Base-by-base conservation (phyloP, 495 filamentous ascomycete genomes). In the Amniculicola lignicola region DNA sequence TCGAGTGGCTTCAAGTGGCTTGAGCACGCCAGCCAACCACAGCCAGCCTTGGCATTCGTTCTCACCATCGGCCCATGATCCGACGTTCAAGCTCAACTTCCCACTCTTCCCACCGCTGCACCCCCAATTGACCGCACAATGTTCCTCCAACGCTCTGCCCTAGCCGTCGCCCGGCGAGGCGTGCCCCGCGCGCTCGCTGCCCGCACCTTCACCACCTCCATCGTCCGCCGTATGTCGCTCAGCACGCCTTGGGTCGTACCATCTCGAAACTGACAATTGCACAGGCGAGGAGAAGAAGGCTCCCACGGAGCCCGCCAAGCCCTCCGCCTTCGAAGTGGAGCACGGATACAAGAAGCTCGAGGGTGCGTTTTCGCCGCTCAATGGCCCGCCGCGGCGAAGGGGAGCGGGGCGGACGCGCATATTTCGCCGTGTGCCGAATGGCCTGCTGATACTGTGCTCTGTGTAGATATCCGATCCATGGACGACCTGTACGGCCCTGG, bases 401-500 rank as follows among this genome's bases (percentile, higher is more conserved):
- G n/a, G n/a, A n/a, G n/a, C n/a, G n/a, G n/a, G n/a, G n/a, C n/a
- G n/a, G n/a, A n/a, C n/a, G n/a, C n/a, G n/a, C n/a, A n/a, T n/a
- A n/a, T n/a, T n/a, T n/a, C n/a, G n/a, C n/a, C n/a, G n/a, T n/a
- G n/a, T n/a, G n/a, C n/a, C n/a, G n/a, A n/a, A n/a, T n/a, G n/a
- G n/a, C n/a, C n/a, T 33, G 29, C 29, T 33, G 29, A 33, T 33
- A n/a, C n/a, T n/a, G n/a, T n/a, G 15, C 15, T 18, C 37, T 2
- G n/a, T 25, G 14, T 69, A 98, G 92, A 97, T 63, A 83, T 97
- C 74, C 85, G 83, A 75, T 77, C 69, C 59, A 81, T 85, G 63
- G 77, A 82, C 11, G 93, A 99, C 75, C 87, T 99, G 45, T 29
- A 94, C 54, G 77, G 82, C 54, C 88, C 90, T 36, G 93, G 93